Conservation (phyloP, 768 basidiomycete genomes). For the Lactarius quietus region DNA sequence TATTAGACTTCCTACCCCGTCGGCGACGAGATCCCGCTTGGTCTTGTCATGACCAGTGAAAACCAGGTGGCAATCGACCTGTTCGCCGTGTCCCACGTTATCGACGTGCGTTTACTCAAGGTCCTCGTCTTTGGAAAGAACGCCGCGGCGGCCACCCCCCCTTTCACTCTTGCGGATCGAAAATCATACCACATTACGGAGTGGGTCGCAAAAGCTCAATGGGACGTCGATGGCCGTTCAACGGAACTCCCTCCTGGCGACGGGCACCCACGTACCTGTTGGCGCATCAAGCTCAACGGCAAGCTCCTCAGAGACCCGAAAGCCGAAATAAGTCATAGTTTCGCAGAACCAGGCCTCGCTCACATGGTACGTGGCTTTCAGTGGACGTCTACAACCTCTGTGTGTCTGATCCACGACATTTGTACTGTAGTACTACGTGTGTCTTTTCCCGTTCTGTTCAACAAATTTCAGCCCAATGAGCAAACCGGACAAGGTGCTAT, state of each 20-base stretch:
- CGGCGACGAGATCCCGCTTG: conserved; percentile 13
- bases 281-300: conserved; percentile 16
- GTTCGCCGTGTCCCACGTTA: neutral
- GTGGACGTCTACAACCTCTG: neutral
- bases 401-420: neutral
- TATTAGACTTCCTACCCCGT: conserved; percentile 8
- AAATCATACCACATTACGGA: neutral
- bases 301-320: neutral
- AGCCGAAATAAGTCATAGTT: conserved; percentile 10
- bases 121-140: conserved; percentile 19
- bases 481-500: neutral
- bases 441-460: conserved; percentile 7
- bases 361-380: conserved; percentile 11
- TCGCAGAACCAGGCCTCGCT: conserved; percentile 2
- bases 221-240: conserved; percentile 4
- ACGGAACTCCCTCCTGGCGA: neutral
- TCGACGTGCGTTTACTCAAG: conserved; percentile 20
- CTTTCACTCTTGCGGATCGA: neutral
- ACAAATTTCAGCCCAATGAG: neutral
- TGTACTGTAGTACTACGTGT: conserved; percentile 11
- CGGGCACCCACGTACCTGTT: neutral
- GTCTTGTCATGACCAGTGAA: conserved; percentile 13
- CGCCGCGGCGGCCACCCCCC: neutral
- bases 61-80: conserved; percentile 11
- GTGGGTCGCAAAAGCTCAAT: conserved; percentile 16